Evolutionary conservation across 805 yeast species (phyloP).

Genomic region (Cyberlindnera bimundalis): DNA sequence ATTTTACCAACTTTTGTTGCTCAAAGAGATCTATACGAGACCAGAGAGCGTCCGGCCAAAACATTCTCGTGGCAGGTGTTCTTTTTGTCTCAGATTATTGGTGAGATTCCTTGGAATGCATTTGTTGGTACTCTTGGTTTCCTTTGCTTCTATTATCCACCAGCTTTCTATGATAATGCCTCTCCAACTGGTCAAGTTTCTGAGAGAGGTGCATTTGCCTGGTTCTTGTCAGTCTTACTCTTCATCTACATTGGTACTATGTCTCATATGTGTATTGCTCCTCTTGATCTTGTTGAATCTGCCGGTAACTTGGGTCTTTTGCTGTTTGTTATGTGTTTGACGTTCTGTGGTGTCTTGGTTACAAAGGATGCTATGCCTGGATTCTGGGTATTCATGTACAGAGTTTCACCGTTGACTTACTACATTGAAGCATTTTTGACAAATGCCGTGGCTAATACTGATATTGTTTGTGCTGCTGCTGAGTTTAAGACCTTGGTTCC

Average conservation of each 20-base stretch:
- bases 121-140: conserved; percentile 57
- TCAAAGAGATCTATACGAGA: conserved; percentile 67
- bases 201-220: conserved; percentile 26
- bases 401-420: conserved; percentile 68
- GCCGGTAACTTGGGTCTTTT: conserved; percentile 60
- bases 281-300: conserved; percentile 53
- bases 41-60: conserved; percentile 68
- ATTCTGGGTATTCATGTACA: conserved; percentile 77
- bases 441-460: conserved; percentile 49
- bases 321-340: conserved; percentile 57
- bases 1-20: conserved; percentile 56
- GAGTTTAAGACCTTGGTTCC: conserved; percentile 52
- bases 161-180: conserved; percentile 42
- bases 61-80: conserved; percentile 67
- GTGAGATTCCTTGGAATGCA: conserved; percentile 64
- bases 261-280: conserved; percentile 58
- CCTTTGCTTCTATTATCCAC: conserved; percentile 69
- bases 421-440: conserved; percentile 53
- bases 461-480: conserved; percentile 42
- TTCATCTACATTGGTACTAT: conserved; percentile 53
- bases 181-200: conserved; percentile 4
- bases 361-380: conserved; percentile 55
- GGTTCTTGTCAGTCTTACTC: conserved; percentile 43
- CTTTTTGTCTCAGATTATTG: conserved; percentile 55
- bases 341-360: conserved; percentile 76